phyloP scores from a whole-genome alignment of 2,329 filamentous ascomycete genomes.

The Paraphaeosphaeria sporulosa region DNA sequence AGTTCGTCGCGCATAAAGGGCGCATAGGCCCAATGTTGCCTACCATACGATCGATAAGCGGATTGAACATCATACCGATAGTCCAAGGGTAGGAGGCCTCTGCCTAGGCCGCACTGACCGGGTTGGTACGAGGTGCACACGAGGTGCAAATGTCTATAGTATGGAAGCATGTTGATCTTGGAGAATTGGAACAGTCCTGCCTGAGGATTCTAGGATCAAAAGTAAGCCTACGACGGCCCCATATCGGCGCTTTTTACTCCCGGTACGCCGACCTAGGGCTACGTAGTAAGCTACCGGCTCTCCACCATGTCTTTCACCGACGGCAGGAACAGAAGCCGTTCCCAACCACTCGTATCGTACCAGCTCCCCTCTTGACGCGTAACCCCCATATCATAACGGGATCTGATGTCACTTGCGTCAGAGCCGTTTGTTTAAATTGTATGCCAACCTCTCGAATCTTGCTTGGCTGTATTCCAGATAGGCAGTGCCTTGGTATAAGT shows the following conservation, averaged over 20 bases:
- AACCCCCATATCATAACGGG: slow-evolving; percentile 1
- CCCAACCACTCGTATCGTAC: slow-evolving; percentile 15
- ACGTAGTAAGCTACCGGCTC: slow-evolving; percentile 32
- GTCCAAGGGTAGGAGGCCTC: background rate
- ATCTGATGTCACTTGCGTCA: slow-evolving; percentile 23
- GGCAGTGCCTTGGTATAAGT: slow-evolving; percentile 13
- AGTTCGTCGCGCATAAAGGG: background rate
- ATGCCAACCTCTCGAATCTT: slow-evolving; percentile 13
- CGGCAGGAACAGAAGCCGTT: background rate
- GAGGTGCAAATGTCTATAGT: background rate
- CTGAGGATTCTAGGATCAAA: background rate
- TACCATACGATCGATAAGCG: slow-evolving; percentile 3
- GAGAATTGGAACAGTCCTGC: background rate
- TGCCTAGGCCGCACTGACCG: slow-evolving; percentile 1
- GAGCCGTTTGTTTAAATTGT: slow-evolving; percentile 4
- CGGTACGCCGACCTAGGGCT: slow-evolving; percentile 34
- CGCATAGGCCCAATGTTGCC: slow-evolving; percentile 1
- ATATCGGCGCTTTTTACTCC: slow-evolving; percentile 28
- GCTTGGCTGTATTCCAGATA: slow-evolving; percentile 14
- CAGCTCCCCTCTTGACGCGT: slow-evolving; percentile 11
- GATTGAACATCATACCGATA: background rate
- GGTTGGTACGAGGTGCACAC: background rate
- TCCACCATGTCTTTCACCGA: slow-evolving; percentile 26
- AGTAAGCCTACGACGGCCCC: background rate
- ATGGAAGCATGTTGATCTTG: background rate